phyloP scores from a whole-genome alignment of 306 rosid species.

The Comarum palustre region DNA sequence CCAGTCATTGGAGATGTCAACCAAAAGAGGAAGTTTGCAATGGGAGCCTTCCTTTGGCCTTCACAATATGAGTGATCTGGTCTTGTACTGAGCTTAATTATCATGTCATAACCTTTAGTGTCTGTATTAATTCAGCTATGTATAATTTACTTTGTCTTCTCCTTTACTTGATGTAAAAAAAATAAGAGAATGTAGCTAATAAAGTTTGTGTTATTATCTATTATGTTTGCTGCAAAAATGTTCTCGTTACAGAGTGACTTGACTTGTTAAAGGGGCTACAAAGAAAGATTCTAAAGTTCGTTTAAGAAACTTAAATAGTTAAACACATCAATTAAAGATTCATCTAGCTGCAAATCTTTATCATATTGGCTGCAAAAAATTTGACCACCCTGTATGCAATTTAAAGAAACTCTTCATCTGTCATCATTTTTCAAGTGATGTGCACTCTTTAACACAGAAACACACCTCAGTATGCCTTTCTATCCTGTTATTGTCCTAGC shows the following conservation, averaged over 20 bases:
- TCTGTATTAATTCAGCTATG: constrained; percentile 1
- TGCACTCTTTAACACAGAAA: background rate
- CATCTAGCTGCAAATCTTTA: background rate
- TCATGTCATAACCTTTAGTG: background rate
- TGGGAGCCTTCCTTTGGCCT: constrained; percentile 48
- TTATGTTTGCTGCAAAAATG: background rate
- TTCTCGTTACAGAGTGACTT: background rate
- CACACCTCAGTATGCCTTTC: background rate
- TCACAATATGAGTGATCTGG: constrained; percentile 20
- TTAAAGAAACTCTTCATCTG: background rate
- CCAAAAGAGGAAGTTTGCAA: constrained; percentile 40
- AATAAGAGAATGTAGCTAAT: constrained; percentile 5
- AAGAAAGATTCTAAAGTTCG: background rate
- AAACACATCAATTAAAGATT: background rate
- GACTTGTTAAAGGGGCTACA: background rate
- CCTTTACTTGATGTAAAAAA: background rate
- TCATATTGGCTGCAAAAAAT: background rate
- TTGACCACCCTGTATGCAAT: background rate
- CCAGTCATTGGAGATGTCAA: constrained; percentile 24
- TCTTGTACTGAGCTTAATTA: background rate
- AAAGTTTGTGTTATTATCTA: background rate
- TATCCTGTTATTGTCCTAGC: background rate
- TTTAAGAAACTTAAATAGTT: background rate
- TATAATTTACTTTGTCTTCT: background rate
- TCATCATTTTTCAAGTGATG: background rate